These are phyloP conservation scores for Ottelia alismoides DNA, from an alignment of 106 monocot genomes.

Conservation along the genomic window DNA sequence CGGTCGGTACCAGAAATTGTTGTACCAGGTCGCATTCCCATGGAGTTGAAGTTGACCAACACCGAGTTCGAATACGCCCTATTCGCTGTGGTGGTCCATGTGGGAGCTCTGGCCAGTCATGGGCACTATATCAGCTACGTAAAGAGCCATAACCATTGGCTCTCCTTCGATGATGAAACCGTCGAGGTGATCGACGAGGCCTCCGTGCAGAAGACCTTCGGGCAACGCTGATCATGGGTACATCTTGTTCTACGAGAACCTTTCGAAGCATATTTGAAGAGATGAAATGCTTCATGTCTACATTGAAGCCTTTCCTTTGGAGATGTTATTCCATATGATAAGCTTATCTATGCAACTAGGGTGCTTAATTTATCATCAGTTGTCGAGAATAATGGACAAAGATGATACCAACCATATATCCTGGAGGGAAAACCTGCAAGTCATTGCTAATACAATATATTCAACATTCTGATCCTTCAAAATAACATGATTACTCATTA, in stretches of 20 bases:
- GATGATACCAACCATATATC: too few species aligned
- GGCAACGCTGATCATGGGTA: constrained; percentile 26
- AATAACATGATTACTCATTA: too few species aligned
- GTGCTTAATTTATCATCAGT: too few species aligned
- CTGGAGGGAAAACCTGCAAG: too few species aligned
- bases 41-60: constrained; percentile 25
- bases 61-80: constrained; percentile 16
- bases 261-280: too few species aligned
- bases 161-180: constrained; percentile 30
- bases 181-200: constrained; percentile 28
- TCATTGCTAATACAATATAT: too few species aligned
- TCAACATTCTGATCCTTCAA: too few species aligned
- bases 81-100: constrained; percentile 25
- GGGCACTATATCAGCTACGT: constrained; percentile 26
- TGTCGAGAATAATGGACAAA: too few species aligned
- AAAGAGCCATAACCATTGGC: constrained; percentile 28
- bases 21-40: constrained; percentile 20
- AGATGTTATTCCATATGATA: too few species aligned
- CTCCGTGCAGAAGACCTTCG: constrained; percentile 21
- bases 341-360: too few species aligned
- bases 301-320: too few species aligned
- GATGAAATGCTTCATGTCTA: too few species aligned
- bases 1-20: constrained; percentile 23
- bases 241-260: constrained; percentile 28
- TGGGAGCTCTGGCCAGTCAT: constrained; percentile 20